Evolutionary conservation across 2,329 filamentous ascomycete genomes (phyloP).

Genomic region (Cercospora sp.): DNA sequence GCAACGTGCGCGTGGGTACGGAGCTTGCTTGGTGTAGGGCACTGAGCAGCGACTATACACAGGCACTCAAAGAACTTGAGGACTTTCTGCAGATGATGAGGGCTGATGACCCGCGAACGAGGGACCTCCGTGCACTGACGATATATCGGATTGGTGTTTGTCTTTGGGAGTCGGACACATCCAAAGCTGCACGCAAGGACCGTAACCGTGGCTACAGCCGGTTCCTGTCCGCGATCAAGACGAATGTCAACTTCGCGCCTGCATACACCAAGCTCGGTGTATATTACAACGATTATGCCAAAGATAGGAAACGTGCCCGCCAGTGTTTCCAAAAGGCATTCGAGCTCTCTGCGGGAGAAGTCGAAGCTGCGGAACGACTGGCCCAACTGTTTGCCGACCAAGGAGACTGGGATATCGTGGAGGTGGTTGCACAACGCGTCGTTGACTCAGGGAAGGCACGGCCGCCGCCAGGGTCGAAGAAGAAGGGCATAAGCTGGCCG

Average conservation of each 20-base stretch:
- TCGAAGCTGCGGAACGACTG: slow-evolving; percentile 82
- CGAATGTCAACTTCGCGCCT: slow-evolving; percentile 82
- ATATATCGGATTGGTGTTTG: slow-evolving; percentile 86
- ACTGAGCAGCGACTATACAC: slow-evolving; percentile 71
- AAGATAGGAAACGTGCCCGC: slow-evolving; percentile 81
- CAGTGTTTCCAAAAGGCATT: slow-evolving; percentile 96
- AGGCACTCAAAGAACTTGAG: slow-evolving; percentile 69
- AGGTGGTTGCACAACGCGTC: slow-evolving; percentile 84
- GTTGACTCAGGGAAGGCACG: slow-evolving; percentile 93
- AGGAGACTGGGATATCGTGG: slow-evolving; percentile 94
- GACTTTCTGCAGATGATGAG: slow-evolving; percentile 67
- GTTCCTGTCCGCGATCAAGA: slow-evolving; percentile 81
- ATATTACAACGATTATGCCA: slow-evolving; percentile 88
- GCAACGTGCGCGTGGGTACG: slow-evolving; percentile 75
- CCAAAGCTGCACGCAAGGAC: slow-evolving; percentile 72
- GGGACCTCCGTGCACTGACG: slow-evolving; percentile 78
- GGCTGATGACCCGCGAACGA: slow-evolving; percentile 59
- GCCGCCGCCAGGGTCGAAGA: slow-evolving; percentile 87
- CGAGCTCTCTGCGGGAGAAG: slow-evolving; percentile 83
- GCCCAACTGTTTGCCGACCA: slow-evolving; percentile 84
- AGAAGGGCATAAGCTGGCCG: slow-evolving; percentile 92
- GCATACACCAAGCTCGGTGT: slow-evolving; percentile 88
- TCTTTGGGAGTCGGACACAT: slow-evolving; percentile 79
- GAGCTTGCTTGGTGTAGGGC: slow-evolving; percentile 94
- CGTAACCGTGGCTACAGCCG: slow-evolving; percentile 79